Percentiles rank a stretch among this genome's conserved stretches.
Conservation (phyloP, 495 filamentous ascomycete species). For the Podospora didyma region DNA sequence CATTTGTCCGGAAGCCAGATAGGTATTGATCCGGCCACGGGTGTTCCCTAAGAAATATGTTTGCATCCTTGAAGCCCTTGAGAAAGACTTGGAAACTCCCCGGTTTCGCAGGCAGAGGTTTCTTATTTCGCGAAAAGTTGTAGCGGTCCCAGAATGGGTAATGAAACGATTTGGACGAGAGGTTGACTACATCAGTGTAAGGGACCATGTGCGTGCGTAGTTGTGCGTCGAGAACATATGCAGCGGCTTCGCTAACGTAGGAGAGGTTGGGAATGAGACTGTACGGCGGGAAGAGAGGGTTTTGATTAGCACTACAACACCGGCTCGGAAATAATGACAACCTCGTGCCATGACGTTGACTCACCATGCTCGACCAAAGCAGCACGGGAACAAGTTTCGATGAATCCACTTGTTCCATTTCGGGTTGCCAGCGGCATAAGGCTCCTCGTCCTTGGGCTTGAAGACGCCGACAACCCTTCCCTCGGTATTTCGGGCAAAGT, state of each 20-base stretch:
- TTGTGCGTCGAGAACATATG: constrained; percentile 88
- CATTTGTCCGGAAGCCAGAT: constrained; percentile 67
- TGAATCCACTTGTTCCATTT: constrained; percentile 98
- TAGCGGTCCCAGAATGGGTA: constrained; percentile 97
- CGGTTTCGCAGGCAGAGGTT: constrained; percentile 82
- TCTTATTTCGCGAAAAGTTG: constrained; percentile 80
- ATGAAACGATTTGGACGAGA: constrained; percentile 95
- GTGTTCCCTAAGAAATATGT: constrained; percentile 88
- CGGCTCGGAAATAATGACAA: too few species aligned
- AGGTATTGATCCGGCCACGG: constrained; percentile 96
- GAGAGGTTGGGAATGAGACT: constrained; percentile 96
- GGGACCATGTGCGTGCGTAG: constrained; percentile 89
- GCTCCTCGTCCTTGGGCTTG: constrained; percentile 99
- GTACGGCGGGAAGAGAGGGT: constrained; percentile 4
- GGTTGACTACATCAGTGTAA: constrained; percentile 89
- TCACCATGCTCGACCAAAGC: constrained; percentile 86
- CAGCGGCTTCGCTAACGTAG: constrained; percentile 96
- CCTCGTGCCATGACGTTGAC: constrained; percentile 6
- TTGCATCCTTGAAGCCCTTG: constrained; percentile 94
- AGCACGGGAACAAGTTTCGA: constrained; percentile 91
- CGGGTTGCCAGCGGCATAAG: constrained; percentile 85
- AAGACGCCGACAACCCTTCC: constrained; percentile 97
- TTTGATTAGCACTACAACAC: background rate
- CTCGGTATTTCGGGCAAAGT: constrained; percentile 88
- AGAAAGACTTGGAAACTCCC: constrained; percentile 98